These are phyloP conservation scores for Funneliformis geosporum DNA, from an alignment of 192 early-diverging fungal genomes.

Conservation along the genomic window DNA sequence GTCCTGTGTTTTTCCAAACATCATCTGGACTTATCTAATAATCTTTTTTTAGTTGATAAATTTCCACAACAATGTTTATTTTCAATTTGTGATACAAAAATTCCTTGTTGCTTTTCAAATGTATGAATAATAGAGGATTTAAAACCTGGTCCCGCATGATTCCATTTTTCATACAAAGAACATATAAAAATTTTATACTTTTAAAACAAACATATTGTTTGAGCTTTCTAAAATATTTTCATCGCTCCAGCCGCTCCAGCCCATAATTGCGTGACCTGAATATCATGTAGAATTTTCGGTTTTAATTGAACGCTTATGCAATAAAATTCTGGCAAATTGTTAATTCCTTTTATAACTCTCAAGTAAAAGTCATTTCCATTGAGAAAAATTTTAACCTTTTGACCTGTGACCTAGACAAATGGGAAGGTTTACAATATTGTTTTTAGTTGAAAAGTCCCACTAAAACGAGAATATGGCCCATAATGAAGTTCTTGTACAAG, in stretches of 20 bases:
- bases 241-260: neutral
- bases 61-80: neutral
- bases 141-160: neutral
- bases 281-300: neutral
- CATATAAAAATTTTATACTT: slow-evolving; percentile 1
- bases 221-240: neutral
- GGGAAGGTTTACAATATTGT: neutral
- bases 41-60: neutral
- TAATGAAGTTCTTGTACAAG: neutral
- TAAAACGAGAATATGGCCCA: slow-evolving; percentile 8
- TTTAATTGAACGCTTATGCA: no score
- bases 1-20: neutral
- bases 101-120: neutral
- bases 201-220: neutral
- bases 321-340: no score
- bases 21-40: neutral
- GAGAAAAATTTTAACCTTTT: no score
- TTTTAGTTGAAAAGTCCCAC: neutral
- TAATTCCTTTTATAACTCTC: no score
- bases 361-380: no score
- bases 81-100: slow-evolving; percentile 4
- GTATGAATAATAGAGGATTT: neutral
- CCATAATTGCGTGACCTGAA: neutral
- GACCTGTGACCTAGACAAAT: no score
- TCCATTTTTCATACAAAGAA: neutral